Base-by-base conservation (phyloP, 2,329 filamentous ascomycete species). In the Pochonia chlamydosporia region DNA sequence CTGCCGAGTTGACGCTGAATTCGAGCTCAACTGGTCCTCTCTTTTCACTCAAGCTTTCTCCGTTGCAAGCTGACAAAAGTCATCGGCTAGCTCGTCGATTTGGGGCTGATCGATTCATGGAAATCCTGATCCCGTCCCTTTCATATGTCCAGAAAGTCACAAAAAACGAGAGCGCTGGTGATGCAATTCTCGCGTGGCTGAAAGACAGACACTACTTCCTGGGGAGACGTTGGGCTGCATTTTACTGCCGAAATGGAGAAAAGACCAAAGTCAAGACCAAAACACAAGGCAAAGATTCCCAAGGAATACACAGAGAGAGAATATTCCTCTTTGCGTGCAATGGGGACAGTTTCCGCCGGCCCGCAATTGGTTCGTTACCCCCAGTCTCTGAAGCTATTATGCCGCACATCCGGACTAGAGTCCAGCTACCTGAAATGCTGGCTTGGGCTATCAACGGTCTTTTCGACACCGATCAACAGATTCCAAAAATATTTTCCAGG, bases 401-500 rank as follows among this genome's bases (percentile, higher is more conserved):
- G 6, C 49, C 52, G 0, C 24, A 47, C 0, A 43, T 36, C 3
- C 63, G 69, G 4, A 62, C 59, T 1, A 64, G 62, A 4, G 61
- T 77, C 54, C 58, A 54, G 3, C 62, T 69, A 2, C 58, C 54
- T 20, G 56, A 64, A 2, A 67, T 84, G 51, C 53, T 83, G 2
- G 63, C 73, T 23, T 82, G 76, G 76, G 67, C 80, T 0, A 60
- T 83, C 24, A 66, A 73, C 20, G 59, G 74, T 2, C 54, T 63
- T 3, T 49, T 61, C 1, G 83, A 79, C 48, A 54, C 61, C 3
- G 8, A 59, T 0, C 73, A 83, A 49, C 64, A 73, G 0, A 64
- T 70, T 5, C 62, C 77, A 3, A 85, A 84, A 52, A 61, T 83
- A 0, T 85, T 82, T 52, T 76, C 78, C 1, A 72, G 81, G 9